Base-by-base conservation (phyloP, 176 grass and related monocot species). In the Tuctoria greenei region DNA sequence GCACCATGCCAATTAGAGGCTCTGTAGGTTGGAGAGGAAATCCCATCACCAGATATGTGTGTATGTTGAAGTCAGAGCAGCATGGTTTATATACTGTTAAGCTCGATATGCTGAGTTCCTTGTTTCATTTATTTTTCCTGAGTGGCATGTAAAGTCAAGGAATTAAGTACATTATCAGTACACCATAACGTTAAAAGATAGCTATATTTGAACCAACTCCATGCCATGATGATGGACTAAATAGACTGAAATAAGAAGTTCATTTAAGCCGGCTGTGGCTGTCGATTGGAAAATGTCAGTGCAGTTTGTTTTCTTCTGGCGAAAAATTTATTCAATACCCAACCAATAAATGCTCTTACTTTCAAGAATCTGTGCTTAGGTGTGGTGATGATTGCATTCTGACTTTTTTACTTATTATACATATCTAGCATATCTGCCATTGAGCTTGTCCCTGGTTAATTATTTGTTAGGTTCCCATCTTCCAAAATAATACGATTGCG, bases 21-120 rank as follows among this genome's bases (percentile, higher is more conserved):
- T 78, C 71, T 44, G 69, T 89, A 51, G 68, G 83, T 47, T 87
- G 89, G 83, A 87, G 81, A 60, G 71, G 85, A 68, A 88, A 75
- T 7, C 77, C 76, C 25, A 78, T 91, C 35, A 64, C 88, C n/a
- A 82, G 67, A 63, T 50, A n/a, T n/a, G 77, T 71, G 54, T 72
- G 64, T 87, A 91, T 82, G 84, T 81, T 11, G 83, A 81, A 71
- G 68, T 89, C 40, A 76, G 80, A 87, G 73, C 86, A 50, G 14
- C 47, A 50, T 50, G 16, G 15, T 50, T 50, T 50, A 18, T 18
- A 18, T 18, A 50, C 0, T 50, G 16, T 50, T 50, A 18, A 17
- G 47, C 35, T 47, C 34, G 36, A 20, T 27, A 12, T 2, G 36
- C 18, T 64, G 36, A 66, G 42, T 61, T 87, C 46, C 38, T 38